Evolutionary conservation across 495 filamentous ascomycete species (phyloP).

Genomic region (Hypoxylon lienhwacheense): DNA sequence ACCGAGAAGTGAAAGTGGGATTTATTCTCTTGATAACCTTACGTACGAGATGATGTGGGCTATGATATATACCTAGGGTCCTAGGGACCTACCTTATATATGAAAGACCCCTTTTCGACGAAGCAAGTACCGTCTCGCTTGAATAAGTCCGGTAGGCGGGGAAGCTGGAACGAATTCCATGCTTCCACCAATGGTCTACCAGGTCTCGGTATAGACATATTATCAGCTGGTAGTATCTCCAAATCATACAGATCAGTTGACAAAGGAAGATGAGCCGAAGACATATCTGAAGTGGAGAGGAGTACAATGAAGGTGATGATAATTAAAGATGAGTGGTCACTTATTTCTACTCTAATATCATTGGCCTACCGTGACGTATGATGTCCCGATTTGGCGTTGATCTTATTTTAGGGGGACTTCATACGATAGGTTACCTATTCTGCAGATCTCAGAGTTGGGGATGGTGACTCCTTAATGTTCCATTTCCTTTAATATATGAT

Average conservation of each 20-base stretch:
- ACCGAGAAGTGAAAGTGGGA: neutral
- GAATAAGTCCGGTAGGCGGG: conserved; percentile 22
- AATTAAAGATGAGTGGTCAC: neutral
- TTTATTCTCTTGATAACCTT: neutral
- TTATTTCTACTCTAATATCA: neutral
- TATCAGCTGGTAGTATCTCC: conserved; percentile 13
- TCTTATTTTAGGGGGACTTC: too few relatives aligned
- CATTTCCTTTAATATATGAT: too few relatives aligned
- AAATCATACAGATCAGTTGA: conserved; percentile 6
- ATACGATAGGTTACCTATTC: too few relatives aligned
- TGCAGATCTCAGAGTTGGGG: too few relatives aligned
- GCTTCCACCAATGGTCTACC: conserved; percentile 18
- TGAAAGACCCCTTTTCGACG: neutral
- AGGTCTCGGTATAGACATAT: neutral
- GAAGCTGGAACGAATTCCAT: conserved; percentile 11
- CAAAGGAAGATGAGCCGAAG: conserved; percentile 11
- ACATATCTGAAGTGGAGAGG: conserved; percentile 18
- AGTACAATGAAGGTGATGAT: neutral
- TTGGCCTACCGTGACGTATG: conserved; percentile 8
- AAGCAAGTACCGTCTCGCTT: conserved; percentile 7
- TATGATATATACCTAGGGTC: too few relatives aligned
- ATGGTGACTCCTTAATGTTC: too few relatives aligned
- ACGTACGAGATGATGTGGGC: neutral
- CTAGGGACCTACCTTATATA: too few relatives aligned
- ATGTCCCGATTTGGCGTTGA: neutral